phyloP scores from a whole-genome alignment of 2,329 filamentous ascomycete genomes.

The Epichloe festucae region DNA sequence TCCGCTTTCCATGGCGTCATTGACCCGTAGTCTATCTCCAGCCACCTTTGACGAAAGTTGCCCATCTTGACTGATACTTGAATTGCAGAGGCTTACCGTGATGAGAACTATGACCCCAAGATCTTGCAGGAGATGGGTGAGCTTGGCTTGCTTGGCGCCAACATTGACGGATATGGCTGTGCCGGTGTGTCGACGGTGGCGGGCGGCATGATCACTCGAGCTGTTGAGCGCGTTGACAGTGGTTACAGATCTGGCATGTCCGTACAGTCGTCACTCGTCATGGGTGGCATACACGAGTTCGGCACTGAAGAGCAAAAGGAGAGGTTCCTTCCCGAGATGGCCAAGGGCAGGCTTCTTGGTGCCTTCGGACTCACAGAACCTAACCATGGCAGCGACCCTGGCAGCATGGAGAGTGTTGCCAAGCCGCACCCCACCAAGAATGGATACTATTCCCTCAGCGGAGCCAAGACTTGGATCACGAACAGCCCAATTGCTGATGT shows the following conservation, averaged over 20 bases:
- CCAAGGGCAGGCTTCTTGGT: slow-evolving; percentile 68
- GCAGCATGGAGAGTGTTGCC: slow-evolving; percentile 81
- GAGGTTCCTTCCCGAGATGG: slow-evolving; percentile 66
- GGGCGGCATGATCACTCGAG: slow-evolving; percentile 78
- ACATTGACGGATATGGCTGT: slow-evolving; percentile 77
- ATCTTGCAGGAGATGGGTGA: slow-evolving; percentile 90
- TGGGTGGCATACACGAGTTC: slow-evolving; percentile 85
- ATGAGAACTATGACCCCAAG: slow-evolving; percentile 74
- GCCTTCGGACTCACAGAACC: slow-evolving; percentile 87
- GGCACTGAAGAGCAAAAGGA: slow-evolving; percentile 82
- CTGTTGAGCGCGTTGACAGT: slow-evolving; percentile 82
- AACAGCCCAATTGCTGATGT: slow-evolving; percentile 85
- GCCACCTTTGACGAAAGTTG: neutral
- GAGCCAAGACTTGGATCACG: slow-evolving; percentile 90
- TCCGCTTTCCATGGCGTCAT: neutral
- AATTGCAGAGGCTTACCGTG: slow-evolving; percentile 59
- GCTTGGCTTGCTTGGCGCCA: slow-evolving; percentile 75
- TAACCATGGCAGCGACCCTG: slow-evolving; percentile 85
- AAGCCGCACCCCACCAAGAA: slow-evolving; percentile 73
- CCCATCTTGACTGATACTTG: slow-evolving; percentile 2
- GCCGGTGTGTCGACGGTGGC: slow-evolving; percentile 80
- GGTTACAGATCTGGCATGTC: slow-evolving; percentile 90
- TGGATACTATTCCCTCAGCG: slow-evolving; percentile 66
- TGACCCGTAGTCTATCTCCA: neutral
- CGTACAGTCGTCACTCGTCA: slow-evolving; percentile 82